phyloP scores from a whole-genome alignment of 2,329 filamentous ascomycete species.

The Ophiocordyceps polyrhachis-furcata region DNA sequence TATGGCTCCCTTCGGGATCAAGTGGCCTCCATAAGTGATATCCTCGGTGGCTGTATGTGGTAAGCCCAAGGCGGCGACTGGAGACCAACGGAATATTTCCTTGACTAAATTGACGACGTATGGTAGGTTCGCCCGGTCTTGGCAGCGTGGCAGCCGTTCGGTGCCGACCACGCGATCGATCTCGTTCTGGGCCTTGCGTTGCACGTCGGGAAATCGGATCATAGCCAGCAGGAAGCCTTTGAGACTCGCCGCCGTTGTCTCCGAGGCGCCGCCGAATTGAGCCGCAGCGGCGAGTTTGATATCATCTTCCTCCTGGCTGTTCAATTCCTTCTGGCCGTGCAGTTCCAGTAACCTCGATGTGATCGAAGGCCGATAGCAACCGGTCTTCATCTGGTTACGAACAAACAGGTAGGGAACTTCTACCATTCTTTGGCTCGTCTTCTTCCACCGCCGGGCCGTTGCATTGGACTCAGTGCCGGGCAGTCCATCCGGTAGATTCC shows the following conservation, averaged over 20 bases:
- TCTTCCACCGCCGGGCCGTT: background rate
- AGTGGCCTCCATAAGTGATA: conserved; percentile 5
- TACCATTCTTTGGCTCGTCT: background rate
- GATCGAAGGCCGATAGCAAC: background rate
- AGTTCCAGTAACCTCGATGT: background rate
- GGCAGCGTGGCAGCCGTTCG: conserved; percentile 20
- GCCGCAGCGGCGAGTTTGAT: conserved; percentile 1
- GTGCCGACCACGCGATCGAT: conserved; percentile 24
- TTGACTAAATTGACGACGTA: conserved; percentile 18
- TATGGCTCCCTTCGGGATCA: conserved; percentile 11
- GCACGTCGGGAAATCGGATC: conserved; percentile 21
- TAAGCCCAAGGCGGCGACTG: conserved; percentile 16
- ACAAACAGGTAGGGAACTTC: background rate
- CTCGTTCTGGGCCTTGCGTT: conserved; percentile 20
- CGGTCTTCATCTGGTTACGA: background rate
- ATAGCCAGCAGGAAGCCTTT: conserved; percentile 25
- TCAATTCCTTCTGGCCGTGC: background rate
- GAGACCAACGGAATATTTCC: conserved; percentile 13
- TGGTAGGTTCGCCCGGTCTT: conserved; percentile 23
- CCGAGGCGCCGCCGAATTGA: conserved; percentile 4
- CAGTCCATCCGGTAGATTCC: background rate
- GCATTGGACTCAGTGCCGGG: background rate
- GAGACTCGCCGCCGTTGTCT: conserved; percentile 1
- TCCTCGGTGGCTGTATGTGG: conserved; percentile 17
- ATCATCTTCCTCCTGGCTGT: background rate